A percentile compares a stretch with the other conserved stretches of the same genome.
Evolutionary conservation across 2,329 filamentous ascomycete species (phyloP).

Genomic region (Microsporum canis): DNA sequence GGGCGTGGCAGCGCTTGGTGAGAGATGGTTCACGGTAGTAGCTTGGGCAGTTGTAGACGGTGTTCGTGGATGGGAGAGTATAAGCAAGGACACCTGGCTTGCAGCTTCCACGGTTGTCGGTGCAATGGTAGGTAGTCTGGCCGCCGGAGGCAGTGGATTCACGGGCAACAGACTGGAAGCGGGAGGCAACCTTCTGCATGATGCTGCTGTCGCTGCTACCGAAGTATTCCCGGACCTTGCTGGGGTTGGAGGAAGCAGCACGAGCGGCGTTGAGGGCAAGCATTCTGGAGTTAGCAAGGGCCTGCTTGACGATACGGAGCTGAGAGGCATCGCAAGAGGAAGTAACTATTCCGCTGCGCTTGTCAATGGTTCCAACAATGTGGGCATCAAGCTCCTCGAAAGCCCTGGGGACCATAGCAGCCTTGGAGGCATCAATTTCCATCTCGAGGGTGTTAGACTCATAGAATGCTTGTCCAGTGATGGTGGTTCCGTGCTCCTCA

Average conservation of each 20-base stretch:
- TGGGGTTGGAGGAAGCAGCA: conserved; percentile 33
- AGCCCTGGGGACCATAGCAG: conserved; percentile 40
- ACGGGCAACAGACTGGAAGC: conserved; percentile 42
- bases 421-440: conserved; percentile 45
- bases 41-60: conserved; percentile 52
- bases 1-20: conserved; percentile 45
- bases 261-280: conserved; percentile 42
- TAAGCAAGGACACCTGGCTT: conserved; percentile 47
- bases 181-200: conserved; percentile 41
- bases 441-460: conserved; percentile 49
- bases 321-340: conserved; percentile 44
- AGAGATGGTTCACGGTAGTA: conserved; percentile 42
- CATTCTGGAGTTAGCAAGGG: conserved; percentile 43
- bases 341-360: conserved; percentile 21
- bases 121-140: conserved; percentile 47
- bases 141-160: conserved; percentile 46
- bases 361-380: not conserved
- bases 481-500: conserved; percentile 39
- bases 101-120: conserved; percentile 46
- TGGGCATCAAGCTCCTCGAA: conserved; percentile 22
- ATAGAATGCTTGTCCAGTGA: conserved; percentile 47
- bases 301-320: conserved; percentile 37
- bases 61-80: conserved; percentile 43
- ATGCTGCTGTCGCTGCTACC: conserved; percentile 42
- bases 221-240: conserved; percentile 52